Evolutionary conservation across 2,329 filamentous ascomycete species (phyloP).

Genomic region (Diatrype stigma): DNA sequence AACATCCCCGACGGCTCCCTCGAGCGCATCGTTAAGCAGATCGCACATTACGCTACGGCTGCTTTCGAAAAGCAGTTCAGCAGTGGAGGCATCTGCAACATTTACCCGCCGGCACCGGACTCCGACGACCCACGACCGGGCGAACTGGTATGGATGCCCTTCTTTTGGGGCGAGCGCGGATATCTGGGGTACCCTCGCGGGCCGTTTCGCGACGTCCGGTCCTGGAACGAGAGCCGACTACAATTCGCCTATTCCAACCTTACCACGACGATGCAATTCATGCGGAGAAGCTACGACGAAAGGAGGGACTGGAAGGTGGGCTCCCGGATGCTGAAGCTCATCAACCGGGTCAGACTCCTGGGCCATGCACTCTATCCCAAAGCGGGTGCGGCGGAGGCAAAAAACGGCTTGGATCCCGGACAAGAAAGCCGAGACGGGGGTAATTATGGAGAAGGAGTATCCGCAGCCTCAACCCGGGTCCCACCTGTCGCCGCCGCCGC

Average conservation of each 20-base stretch:
- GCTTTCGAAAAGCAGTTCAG: slow-evolving; percentile 15
- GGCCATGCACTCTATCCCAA: slow-evolving; percentile 11
- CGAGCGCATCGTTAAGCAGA: slow-evolving; percentile 23
- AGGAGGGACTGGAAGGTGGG: background rate
- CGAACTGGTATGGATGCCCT: slow-evolving; percentile 21
- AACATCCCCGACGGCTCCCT: slow-evolving; percentile 16
- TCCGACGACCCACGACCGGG: slow-evolving; percentile 11
- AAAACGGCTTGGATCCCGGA: slow-evolving; percentile 3
- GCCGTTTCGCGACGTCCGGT: slow-evolving; percentile 15
- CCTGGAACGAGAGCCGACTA: slow-evolving; percentile 17
- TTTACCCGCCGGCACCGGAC: slow-evolving; percentile 15
- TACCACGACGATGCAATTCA: background rate
- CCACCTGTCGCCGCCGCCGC: too few relatives aligned
- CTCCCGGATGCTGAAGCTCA: slow-evolving; percentile 11
- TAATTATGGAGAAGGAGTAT: too few relatives aligned
- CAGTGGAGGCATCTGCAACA: slow-evolving; percentile 23
- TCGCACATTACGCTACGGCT: slow-evolving; percentile 19
- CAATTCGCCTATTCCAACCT: slow-evolving; percentile 16
- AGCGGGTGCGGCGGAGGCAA: background rate
- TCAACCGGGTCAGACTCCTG: slow-evolving; percentile 15
- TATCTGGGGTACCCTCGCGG: slow-evolving; percentile 7
- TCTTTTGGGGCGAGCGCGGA: slow-evolving; percentile 26
- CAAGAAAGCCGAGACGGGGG: slow-evolving; percentile 1
- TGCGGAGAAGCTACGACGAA: slow-evolving; percentile 1
- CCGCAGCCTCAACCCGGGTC: too few relatives aligned